Evolutionary conservation across 768 basidiomycete species (phyloP), one percentile per base, ranked within the genome.

Genomic region (Lactarius hengduanensis): DNA sequence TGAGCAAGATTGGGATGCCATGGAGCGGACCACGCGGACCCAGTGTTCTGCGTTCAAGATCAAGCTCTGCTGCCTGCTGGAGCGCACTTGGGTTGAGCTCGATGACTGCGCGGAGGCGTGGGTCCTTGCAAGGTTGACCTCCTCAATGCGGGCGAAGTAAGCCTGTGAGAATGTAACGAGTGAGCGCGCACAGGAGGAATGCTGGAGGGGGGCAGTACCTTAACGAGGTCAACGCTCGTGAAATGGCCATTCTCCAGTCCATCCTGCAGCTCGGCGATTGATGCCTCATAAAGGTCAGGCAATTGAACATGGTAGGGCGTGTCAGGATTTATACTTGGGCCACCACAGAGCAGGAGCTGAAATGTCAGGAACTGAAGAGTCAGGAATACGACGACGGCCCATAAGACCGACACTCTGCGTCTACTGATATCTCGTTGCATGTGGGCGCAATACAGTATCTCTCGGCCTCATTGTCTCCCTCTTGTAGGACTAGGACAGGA

Each of bases 221-320:
- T 78, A 34, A 81, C 77, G 11, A 81, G 72, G 62, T 81, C 76
- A 2, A 80, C 80, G 50, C 79, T 80, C 9, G 73, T 79, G 61
- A 81, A 81, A 34, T 68, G 68, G 9, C 76, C 74, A 1, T 71
- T 69, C 15, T 75, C 73, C 50, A 81, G 71, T 13, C 81, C 80
- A 2, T 66, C 65, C 66, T 81, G 78, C 7, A 81, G 73, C 57
- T 81, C 79, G 4, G 65, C 65, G 57, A 81, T 66, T 1, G 76
- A 74, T 1, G 80, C 80, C 57, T 81, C 79, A 60, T 80, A 79
- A 4, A 81, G 68, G 62, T 81, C 79, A 2, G 80, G 80, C 22
- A 80, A 67, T 32, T 26, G 34, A 16, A 10, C 34, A n/a, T 4
- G 57, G 53, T 11, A 22, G 32, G 32, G 32, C 13, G 30, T 20